Conservation (phyloP, 306 rosid species). For the Calophaca sinica region DNA sequence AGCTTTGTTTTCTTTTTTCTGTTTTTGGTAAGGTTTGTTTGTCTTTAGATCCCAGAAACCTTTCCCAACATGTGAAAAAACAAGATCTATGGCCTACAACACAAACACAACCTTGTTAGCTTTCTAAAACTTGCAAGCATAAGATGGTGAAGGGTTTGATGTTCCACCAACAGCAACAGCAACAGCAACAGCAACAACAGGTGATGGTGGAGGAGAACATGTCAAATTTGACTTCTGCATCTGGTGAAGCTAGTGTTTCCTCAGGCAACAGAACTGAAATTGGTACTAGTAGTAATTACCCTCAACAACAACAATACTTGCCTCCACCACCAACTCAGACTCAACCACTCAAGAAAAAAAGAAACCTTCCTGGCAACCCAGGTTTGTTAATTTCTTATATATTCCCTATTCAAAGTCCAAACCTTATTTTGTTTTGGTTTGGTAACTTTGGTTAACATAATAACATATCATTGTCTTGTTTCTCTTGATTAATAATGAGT, state of each 20-base stretch:
- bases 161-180: slow-evolving; percentile 60
- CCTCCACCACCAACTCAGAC: slow-evolving; percentile 55
- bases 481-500: slow-evolving; percentile 4
- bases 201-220: slow-evolving; percentile 83
- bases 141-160: slow-evolving; percentile 64
- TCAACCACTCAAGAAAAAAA: slow-evolving; percentile 73
- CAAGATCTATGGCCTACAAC: slow-evolving; percentile 60
- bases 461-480: slow-evolving; percentile 17
- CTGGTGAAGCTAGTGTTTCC: slow-evolving; percentile 90
- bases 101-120: slow-evolving; percentile 38
- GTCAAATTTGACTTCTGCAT: slow-evolving; percentile 92
- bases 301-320: slow-evolving; percentile 61
- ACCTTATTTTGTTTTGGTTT: not conserved
- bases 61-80: slow-evolving; percentile 46
- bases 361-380: slow-evolving; percentile 99
- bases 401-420: not conserved
- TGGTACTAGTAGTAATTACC: slow-evolving; percentile 38
- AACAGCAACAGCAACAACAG: slow-evolving; percentile 57
- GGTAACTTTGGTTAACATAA: too few relatives aligned
- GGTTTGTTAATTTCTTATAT: slow-evolving; percentile 60
- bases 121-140: slow-evolving; percentile 36
- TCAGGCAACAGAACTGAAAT: slow-evolving; percentile 80
- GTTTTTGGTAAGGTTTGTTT: slow-evolving; percentile 41
- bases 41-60: slow-evolving; percentile 54
- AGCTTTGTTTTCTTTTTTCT: slow-evolving; percentile 37